These are phyloP conservation scores for Diaporthe sp. DNA, from an alignment of 2,329 filamentous ascomycete species.

Conservation along the genomic window DNA sequence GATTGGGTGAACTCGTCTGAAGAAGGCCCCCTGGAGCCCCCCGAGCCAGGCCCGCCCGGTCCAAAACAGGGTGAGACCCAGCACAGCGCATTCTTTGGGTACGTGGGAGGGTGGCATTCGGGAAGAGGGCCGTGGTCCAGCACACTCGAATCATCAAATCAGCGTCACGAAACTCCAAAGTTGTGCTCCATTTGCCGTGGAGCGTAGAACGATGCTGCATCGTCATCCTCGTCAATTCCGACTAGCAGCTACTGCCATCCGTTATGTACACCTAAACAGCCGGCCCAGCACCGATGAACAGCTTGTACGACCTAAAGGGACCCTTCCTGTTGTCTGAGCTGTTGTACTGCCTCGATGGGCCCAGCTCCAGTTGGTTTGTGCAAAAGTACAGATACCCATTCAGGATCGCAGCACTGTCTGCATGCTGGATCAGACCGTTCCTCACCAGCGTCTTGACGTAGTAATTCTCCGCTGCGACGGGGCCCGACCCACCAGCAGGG, in stretches of 20 bases:
- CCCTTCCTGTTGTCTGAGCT: constrained; percentile 54
- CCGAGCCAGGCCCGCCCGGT: no score
- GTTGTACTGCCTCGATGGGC: constrained; percentile 54
- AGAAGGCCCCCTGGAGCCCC: no score
- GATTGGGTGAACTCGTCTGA: background rate
- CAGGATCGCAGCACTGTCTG: constrained; percentile 56
- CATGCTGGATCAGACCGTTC: constrained; percentile 58
- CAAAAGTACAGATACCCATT: constrained; percentile 59
- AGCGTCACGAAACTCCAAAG: background rate
- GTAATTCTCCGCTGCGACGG: constrained; percentile 52
- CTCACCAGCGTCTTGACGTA: constrained; percentile 56
- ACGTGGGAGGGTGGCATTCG: background rate
- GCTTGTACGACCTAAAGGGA: constrained; percentile 53
- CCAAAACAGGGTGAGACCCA: no score
- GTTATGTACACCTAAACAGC: constrained; percentile 43
- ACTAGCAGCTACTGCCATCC: background rate
- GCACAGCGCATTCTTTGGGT: background rate
- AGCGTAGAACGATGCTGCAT: no score
- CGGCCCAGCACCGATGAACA: constrained; percentile 54
- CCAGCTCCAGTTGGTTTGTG: constrained; percentile 56
- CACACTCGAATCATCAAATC: background rate
- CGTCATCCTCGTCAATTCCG: background rate
- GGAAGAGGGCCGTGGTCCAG: background rate
- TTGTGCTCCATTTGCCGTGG: background rate
- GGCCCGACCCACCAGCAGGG: constrained; percentile 50